Conservation (phyloP, 2,329 filamentous ascomycete species). For the Stagonosporopsis chrysanthemi region DNA sequence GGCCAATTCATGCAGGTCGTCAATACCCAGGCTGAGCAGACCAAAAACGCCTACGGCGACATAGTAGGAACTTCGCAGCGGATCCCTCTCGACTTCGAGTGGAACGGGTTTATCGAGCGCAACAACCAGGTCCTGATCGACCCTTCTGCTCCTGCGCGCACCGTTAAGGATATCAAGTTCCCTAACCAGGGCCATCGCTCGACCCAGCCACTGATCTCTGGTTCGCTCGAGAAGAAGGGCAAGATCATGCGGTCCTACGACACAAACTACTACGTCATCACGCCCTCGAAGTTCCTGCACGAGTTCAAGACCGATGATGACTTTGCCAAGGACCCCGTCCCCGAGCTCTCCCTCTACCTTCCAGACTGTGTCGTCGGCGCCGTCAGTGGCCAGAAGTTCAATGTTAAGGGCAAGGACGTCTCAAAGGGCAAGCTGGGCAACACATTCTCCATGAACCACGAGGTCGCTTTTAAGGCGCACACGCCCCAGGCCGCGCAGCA, state of each 20-base stretch:
- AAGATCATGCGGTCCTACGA: conserved; percentile 84
- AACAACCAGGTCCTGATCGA: conserved; percentile 77
- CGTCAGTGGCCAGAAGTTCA: conserved; percentile 82
- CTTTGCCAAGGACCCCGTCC: conserved; percentile 73
- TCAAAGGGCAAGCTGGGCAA: conserved; percentile 77
- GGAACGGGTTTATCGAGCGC: conserved; percentile 81
- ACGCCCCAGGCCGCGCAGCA: conserved; percentile 79
- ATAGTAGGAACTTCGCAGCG: conserved; percentile 79
- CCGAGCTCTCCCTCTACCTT: conserved; percentile 89
- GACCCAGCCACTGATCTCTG: conserved; percentile 85
- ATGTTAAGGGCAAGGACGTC: conserved; percentile 92
- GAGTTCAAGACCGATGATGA: conserved; percentile 95
- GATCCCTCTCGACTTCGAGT: conserved; percentile 87
- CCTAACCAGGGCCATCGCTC: conserved; percentile 85
- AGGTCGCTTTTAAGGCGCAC: conserved; percentile 88
- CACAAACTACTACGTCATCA: conserved; percentile 88
- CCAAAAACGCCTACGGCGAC: conserved; percentile 80
- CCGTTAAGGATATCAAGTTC: conserved; percentile 77
- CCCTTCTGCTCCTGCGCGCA: conserved; percentile 75
- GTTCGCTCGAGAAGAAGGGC: conserved; percentile 87
- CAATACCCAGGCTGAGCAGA: conserved; percentile 81
- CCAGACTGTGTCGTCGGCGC: conserved; percentile 85
- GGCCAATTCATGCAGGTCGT: conserved; percentile 83
- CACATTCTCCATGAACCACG: conserved; percentile 80
- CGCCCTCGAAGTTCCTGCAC: conserved; percentile 86